phyloP scores from a whole-genome alignment of 2,329 filamentous ascomycete species.

The Cladosporium sp. region DNA sequence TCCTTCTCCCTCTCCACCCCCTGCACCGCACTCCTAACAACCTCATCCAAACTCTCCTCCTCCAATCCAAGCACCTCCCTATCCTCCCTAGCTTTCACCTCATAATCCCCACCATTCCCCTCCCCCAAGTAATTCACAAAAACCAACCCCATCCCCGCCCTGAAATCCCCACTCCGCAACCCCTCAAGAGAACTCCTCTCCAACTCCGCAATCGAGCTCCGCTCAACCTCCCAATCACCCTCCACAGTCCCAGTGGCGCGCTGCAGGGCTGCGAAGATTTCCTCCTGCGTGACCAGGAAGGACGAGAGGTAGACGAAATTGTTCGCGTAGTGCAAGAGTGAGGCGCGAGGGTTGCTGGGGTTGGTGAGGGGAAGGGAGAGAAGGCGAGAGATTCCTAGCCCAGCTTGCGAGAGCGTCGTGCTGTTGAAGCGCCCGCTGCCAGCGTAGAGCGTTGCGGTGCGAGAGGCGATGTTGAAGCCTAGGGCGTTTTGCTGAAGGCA shows the following conservation, averaged over 20 bases:
- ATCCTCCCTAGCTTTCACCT: conserved; percentile 28
- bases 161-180: conserved; percentile 39
- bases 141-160: conserved; percentile 30
- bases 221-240: conserved; percentile 33
- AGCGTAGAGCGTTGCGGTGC: conserved; percentile 28
- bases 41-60: conserved; percentile 35
- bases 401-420: conserved; percentile 30
- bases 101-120: conserved; percentile 21
- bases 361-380: conserved; percentile 29
- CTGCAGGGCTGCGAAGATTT: conserved; percentile 34
- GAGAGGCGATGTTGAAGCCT: conserved; percentile 24
- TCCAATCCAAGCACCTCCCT: conserved; percentile 37
- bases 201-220: conserved; percentile 34
- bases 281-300: conserved; percentile 33
- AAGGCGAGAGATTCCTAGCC: conserved; percentile 29
- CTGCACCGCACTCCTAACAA: conserved; percentile 29
- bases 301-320: conserved; percentile 33
- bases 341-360: conserved; percentile 25
- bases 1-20: conserved; percentile 3
- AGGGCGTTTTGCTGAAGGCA: conserved; percentile 31
- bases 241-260: conserved; percentile 32
- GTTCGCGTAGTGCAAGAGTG: conserved; percentile 33
- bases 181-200: conserved; percentile 43
- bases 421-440: conserved; percentile 32
- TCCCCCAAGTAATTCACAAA: conserved; percentile 21